Conservation (phyloP, 1,139 yeast species). For the Blastobotrys serpentis region DNA sequence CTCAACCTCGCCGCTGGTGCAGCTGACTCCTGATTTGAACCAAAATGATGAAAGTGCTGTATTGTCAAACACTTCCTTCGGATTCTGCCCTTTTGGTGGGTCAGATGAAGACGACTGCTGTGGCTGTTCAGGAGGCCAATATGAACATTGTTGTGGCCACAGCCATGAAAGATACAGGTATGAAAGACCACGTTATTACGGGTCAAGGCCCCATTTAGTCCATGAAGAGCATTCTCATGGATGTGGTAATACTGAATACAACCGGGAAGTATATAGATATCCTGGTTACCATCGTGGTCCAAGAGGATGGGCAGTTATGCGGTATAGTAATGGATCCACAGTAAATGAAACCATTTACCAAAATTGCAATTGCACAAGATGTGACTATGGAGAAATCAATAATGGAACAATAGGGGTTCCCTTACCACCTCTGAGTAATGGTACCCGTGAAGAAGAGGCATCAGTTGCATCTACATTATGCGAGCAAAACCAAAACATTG, state of each 20-base stretch:
- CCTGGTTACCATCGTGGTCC: background rate
- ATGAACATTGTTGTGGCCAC: background rate
- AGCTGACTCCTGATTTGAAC: background rate
- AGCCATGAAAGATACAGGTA: background rate
- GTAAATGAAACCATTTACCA: background rate
- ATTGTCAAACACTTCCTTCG: background rate
- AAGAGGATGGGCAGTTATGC: background rate
- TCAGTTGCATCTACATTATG: too few relatives aligned
- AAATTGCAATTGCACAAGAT: background rate
- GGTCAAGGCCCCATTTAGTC: background rate
- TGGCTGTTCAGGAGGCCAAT: background rate
- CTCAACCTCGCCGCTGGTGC: background rate
- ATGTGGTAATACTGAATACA: background rate
- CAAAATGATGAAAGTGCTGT: background rate
- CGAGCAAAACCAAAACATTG: background rate
- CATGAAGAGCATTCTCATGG: background rate
- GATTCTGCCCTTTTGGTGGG: slow-evolving; percentile 3
- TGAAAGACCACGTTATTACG: background rate
- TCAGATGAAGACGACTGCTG: slow-evolving; percentile 1
- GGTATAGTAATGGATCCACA: background rate
- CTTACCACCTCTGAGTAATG: background rate
- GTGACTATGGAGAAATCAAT: background rate
- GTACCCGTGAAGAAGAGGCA: background rate
- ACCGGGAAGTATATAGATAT: background rate
- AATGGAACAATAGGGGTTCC: too few relatives aligned